Percentiles rank a stretch among this genome's conserved stretches.
Evolutionary conservation across 2,329 filamentous ascomycete species (phyloP).

Genomic region (Passalora sequoiae): DNA sequence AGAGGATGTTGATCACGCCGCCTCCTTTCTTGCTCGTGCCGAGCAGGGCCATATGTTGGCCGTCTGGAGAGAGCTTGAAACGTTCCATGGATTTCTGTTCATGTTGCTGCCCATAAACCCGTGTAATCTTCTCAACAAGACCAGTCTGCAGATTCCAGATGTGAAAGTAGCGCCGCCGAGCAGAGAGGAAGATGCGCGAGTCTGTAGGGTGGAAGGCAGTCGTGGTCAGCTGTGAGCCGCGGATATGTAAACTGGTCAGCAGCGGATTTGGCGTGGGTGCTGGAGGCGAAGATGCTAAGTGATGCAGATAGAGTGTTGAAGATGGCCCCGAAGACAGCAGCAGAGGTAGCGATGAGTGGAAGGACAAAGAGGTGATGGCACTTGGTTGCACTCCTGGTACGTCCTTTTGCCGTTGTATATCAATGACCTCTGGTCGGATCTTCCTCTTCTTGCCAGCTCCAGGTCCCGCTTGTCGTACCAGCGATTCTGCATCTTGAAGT

Average conservation of each 20-base stretch:
- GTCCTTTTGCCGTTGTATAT: conserved; percentile 84
- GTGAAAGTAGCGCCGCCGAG: conserved; percentile 86
- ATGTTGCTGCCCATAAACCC: conserved; percentile 67
- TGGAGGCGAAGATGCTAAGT: conserved; percentile 69
- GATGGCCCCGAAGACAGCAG: conserved; percentile 84
- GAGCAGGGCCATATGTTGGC: conserved; percentile 76
- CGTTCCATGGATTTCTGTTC: conserved; percentile 88
- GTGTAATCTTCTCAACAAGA: conserved; percentile 72
- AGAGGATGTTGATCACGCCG: conserved; percentile 80
- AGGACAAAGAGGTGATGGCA: conserved; percentile 74
- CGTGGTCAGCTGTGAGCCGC: conserved; percentile 74
- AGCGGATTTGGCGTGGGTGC: conserved; percentile 74
- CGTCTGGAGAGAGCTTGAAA: conserved; percentile 82
- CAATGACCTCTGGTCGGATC: conserved; percentile 78
- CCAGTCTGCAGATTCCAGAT: conserved; percentile 85
- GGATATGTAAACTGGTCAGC: conserved; percentile 82
- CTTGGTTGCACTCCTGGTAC: conserved; percentile 72
- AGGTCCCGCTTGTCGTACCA: conserved; percentile 51
- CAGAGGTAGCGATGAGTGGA: conserved; percentile 84
- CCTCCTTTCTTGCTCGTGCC: conserved; percentile 79
- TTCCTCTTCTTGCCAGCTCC: conserved; percentile 57
- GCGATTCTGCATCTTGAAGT: conserved; percentile 66
- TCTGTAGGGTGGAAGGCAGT: conserved; percentile 70
- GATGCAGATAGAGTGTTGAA: conserved; percentile 81
- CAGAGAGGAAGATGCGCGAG: conserved; percentile 79